Evolutionary conservation across 129 eudicot genomes (phyloP).

Genomic region (Escallonia herrerae): DNA sequence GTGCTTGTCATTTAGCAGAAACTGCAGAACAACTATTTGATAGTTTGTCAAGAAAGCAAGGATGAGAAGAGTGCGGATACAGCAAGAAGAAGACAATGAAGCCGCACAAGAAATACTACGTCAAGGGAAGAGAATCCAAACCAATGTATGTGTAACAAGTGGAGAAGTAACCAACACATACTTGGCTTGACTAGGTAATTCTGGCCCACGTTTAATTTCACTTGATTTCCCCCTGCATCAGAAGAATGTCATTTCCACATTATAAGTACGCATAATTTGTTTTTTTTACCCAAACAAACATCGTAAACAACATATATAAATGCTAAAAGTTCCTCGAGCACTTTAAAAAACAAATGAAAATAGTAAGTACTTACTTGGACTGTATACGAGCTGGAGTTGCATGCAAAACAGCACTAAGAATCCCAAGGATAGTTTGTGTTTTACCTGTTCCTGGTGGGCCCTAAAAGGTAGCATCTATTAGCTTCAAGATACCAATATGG

Average conservation of each 20-base stretch:
- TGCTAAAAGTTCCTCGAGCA: neutral
- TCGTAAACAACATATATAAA: neutral
- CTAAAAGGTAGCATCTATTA: conserved; percentile 31
- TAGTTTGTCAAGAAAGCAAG: too few species aligned
- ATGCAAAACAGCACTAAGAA: conserved; percentile 90
- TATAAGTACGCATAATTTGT: too few species aligned
- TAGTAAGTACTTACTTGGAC: conserved; percentile 45
- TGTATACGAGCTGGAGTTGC: conserved; percentile 87
- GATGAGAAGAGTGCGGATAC: too few species aligned
- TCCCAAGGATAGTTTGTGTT: conserved; percentile 96
- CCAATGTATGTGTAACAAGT: neutral
- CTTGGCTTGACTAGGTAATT: conserved; percentile 58
- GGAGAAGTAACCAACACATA: conserved; percentile 25
- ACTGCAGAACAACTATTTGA: too few species aligned
- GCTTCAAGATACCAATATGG: conserved; percentile 6
- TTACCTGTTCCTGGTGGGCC: conserved; percentile 99
- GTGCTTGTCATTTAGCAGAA: too few species aligned
- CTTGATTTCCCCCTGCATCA: conserved; percentile 52
- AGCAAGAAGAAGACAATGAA: too few species aligned
- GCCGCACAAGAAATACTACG: too few species aligned
- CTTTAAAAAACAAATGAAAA: neutral
- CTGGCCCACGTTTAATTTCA: conserved; percentile 70
- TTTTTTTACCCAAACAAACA: too few species aligned
- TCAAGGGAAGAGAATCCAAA: too few species aligned
- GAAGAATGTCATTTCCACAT: conserved; percentile 3